phyloP scores from a whole-genome alignment of 352 stramenopile species.

The Pythium phragmiticola region DNA sequence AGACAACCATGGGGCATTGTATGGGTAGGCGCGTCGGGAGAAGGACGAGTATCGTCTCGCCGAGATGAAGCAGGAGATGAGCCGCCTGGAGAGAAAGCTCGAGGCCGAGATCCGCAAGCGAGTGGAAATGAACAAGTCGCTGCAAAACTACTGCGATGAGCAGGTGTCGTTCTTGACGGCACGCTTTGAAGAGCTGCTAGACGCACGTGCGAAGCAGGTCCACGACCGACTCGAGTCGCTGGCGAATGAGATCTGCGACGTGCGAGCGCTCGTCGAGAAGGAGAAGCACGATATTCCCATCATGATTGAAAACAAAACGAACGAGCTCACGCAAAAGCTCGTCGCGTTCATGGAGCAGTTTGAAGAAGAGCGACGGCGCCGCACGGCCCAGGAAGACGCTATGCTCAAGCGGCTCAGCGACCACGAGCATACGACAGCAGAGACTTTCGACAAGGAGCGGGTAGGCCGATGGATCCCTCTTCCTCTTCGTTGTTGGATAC shows the following conservation, averaged over 20 bases:
- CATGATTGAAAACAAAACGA: constrained; percentile 88
- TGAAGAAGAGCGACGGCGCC: constrained; percentile 79
- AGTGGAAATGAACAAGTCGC: constrained; percentile 93
- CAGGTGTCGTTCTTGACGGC: constrained; percentile 85
- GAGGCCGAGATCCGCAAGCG: constrained; percentile 92
- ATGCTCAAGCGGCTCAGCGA: constrained; percentile 91
- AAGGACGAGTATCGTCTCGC: constrained; percentile 92
- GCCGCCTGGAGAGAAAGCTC: constrained; percentile 87
- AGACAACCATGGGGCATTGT: not conserved
- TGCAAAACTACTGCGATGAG: constrained; percentile 90
- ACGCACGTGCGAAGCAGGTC: constrained; percentile 76
- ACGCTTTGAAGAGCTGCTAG: constrained; percentile 77
- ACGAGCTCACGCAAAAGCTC: constrained; percentile 89
- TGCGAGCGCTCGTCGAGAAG: constrained; percentile 82
- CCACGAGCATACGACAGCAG: constrained; percentile 74
- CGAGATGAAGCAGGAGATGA: constrained; percentile 92
- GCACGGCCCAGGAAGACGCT: constrained; percentile 81
- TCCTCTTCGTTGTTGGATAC: not conserved
- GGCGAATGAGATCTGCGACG: constrained; percentile 73
- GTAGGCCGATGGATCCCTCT: constrained; percentile 25
- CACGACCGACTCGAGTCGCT: constrained; percentile 65
- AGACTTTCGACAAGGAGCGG: constrained; percentile 69
- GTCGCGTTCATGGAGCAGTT: constrained; percentile 89
- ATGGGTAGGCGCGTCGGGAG: constrained; percentile 81
- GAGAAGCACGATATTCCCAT: constrained; percentile 87